Conservation (phyloP, 73 alveolate species). For the Stentor coeruleus region DNA sequence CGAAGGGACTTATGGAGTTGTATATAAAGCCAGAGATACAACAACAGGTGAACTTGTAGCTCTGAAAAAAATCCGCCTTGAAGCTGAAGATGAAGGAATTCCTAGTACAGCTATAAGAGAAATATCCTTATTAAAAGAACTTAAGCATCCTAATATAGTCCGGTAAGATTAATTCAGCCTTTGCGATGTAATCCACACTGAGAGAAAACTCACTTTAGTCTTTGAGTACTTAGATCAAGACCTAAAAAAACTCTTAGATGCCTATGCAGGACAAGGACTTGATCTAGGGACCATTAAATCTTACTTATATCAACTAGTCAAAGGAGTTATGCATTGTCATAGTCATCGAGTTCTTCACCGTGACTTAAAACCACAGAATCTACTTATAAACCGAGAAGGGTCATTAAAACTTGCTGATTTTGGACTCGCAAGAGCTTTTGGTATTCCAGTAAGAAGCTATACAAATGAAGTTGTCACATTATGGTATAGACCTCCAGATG, state of each 20-base stretch:
- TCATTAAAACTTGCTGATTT: slow-evolving; percentile 78
- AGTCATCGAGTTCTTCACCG: slow-evolving; percentile 52
- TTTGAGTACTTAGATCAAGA: slow-evolving; percentile 65
- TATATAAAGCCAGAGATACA: slow-evolving; percentile 74
- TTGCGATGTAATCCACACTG: slow-evolving; percentile 56
- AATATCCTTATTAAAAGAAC: slow-evolving; percentile 77
- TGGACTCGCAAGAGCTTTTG: slow-evolving; percentile 81
- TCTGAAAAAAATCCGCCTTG: slow-evolving; percentile 81
- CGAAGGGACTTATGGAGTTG: slow-evolving; percentile 90
- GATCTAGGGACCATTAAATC: slow-evolving; percentile 52
- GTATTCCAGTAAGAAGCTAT: slow-evolving; percentile 63
- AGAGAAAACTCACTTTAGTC: slow-evolving; percentile 58
- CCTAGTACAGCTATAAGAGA: slow-evolving; percentile 93
- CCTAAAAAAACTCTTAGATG: slow-evolving; percentile 59
- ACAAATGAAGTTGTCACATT: slow-evolving; percentile 84
- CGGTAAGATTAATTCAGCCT: slow-evolving; percentile 60
- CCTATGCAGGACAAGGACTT: slow-evolving; percentile 42
- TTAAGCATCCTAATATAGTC: slow-evolving; percentile 90
- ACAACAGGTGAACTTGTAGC: slow-evolving; percentile 77
- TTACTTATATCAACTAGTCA: slow-evolving; percentile 52
- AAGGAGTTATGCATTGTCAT: slow-evolving; percentile 63
- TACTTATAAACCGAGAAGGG: slow-evolving; percentile 59
- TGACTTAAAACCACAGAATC: slow-evolving; percentile 65
- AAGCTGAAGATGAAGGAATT: slow-evolving; percentile 91
- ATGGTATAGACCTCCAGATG: slow-evolving; percentile 37